Conservation (phyloP, 2,329 filamentous ascomycete genomes). For the Graphilbum fragrans region DNA sequence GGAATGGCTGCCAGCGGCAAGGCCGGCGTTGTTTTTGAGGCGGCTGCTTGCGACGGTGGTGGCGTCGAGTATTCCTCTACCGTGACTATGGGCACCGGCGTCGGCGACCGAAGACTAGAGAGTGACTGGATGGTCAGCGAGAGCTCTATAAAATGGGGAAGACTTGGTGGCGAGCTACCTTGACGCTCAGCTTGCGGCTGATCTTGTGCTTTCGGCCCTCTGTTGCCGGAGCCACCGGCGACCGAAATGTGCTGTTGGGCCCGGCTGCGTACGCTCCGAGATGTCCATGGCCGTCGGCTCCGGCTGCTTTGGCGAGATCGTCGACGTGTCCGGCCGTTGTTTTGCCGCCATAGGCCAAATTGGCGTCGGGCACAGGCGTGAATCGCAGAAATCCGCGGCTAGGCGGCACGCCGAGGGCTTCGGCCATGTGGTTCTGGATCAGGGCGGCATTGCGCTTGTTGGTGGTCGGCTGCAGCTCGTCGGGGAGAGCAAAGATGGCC, state of each 20-base stretch:
- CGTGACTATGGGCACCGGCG: neutral
- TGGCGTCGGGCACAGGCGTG: constrained; percentile 55
- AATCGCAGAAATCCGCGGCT: constrained; percentile 65
- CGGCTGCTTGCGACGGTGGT: constrained; percentile 12
- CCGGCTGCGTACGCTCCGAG: too few species aligned
- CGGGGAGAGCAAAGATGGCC: constrained; percentile 57
- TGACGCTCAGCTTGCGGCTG: constrained; percentile 22
- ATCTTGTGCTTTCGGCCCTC: constrained; percentile 10
- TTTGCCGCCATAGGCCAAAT: constrained; percentile 56
- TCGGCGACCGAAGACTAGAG: constrained; percentile 6
- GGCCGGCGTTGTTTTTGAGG: too few species aligned
- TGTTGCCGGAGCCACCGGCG: neutral
- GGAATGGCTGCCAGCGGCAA: too few species aligned
- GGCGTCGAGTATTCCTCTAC: neutral
- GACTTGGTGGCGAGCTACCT: constrained; percentile 13
- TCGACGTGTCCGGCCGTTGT: constrained; percentile 60
- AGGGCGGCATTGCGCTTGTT: constrained; percentile 75
- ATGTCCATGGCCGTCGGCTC: neutral
- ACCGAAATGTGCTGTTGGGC: too few species aligned
- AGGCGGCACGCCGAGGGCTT: constrained; percentile 53
- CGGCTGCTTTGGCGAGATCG: constrained; percentile 25
- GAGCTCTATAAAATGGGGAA: neutral
- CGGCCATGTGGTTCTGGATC: constrained; percentile 63
- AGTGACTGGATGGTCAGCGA: constrained; percentile 3
- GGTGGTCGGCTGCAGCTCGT: constrained; percentile 56